phyloP scores from a whole-genome alignment of 176 grass and related monocot genomes.

The Carex parvula region DNA sequence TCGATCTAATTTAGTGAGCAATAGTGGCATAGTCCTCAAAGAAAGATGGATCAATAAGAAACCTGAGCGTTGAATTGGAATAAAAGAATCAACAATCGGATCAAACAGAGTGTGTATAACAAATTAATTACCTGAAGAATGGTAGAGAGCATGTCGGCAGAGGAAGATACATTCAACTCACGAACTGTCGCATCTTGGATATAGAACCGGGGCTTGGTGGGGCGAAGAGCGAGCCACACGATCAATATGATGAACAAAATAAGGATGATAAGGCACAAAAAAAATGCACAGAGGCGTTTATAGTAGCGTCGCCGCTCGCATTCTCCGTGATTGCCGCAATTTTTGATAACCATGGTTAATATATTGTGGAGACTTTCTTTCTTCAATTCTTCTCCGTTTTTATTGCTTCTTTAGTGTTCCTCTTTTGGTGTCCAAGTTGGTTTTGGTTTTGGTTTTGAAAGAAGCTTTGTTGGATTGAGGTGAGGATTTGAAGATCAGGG shows the following conservation, averaged over 20 bases:
- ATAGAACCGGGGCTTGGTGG: conserved; percentile 71
- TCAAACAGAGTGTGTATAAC: not conserved
- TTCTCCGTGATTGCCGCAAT: conserved; percentile 50
- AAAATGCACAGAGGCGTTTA: not conserved
- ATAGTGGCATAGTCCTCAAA: not conserved
- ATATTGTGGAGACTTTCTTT: too few relatives aligned
- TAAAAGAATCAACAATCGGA: not conserved
- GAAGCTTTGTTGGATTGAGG: not conserved
- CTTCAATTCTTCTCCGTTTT: not conserved
- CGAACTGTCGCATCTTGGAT: conserved; percentile 60
- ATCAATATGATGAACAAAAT: conserved; percentile 48
- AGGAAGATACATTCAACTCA: conserved; percentile 32
- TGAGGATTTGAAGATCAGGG: not conserved
- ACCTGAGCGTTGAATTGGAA: not conserved
- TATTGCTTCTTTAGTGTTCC: not conserved
- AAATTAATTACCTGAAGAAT: conserved; percentile 27
- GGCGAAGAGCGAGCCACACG: conserved; percentile 62
- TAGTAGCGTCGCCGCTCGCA: conserved; percentile 23
- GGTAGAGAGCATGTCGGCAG: conserved; percentile 34
- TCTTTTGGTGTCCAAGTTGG: conserved; percentile 17
- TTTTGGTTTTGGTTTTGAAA: conserved; percentile 4
- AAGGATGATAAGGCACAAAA: conserved; percentile 24
- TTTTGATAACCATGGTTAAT: conserved; percentile 38
- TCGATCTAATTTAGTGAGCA: not conserved
- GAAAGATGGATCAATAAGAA: not conserved